A percentile compares a stretch with the other conserved stretches of the same genome.
phyloP scores from a whole-genome alignment of 176 grass and related monocot species.

The Tillandsia fasciculata region DNA sequence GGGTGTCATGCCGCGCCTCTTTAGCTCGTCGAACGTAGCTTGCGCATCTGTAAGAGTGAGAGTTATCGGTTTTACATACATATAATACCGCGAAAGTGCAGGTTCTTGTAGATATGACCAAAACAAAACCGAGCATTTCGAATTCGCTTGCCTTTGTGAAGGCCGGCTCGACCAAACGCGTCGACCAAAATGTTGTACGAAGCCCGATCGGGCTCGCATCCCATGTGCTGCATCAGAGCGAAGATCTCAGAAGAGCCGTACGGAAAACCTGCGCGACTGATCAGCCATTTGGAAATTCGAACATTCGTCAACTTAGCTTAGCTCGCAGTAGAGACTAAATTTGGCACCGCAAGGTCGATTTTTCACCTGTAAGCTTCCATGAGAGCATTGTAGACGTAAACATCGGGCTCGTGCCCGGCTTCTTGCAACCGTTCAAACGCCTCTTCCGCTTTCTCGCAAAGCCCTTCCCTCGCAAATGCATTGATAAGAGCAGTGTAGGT shows the following conservation, averaged over 20 bases:
- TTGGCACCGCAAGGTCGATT: background rate
- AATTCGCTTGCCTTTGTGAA: conserved; percentile 44
- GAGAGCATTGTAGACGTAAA: conserved; percentile 85
- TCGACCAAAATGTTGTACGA: conserved; percentile 95
- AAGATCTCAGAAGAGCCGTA: conserved; percentile 74
- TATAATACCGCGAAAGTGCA: too few species aligned
- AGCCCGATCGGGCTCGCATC: conserved; percentile 83
- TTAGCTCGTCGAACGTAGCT: conserved; percentile 58
- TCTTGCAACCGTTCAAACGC: conserved; percentile 79
- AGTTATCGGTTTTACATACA: background rate
- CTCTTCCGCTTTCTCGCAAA: conserved; percentile 88
- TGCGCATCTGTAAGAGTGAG: conserved; percentile 43
- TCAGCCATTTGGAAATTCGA: background rate
- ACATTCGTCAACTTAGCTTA: background rate
- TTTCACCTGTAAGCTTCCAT: conserved; percentile 91
- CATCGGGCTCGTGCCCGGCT: conserved; percentile 71
- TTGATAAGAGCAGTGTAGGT: conserved; percentile 88
- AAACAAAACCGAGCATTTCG: background rate
- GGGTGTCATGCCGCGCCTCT: conserved; percentile 56
- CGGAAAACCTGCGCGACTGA: conserved; percentile 65
- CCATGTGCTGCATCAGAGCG: conserved; percentile 79
- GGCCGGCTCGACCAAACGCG: conserved; percentile 79
- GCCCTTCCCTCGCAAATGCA: conserved; percentile 73
- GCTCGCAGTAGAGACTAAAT: background rate
- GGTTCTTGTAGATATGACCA: background rate